Evolutionary conservation across 2,329 filamentous ascomycete genomes (phyloP).

Genomic region (Fusarium brachygibbosum): DNA sequence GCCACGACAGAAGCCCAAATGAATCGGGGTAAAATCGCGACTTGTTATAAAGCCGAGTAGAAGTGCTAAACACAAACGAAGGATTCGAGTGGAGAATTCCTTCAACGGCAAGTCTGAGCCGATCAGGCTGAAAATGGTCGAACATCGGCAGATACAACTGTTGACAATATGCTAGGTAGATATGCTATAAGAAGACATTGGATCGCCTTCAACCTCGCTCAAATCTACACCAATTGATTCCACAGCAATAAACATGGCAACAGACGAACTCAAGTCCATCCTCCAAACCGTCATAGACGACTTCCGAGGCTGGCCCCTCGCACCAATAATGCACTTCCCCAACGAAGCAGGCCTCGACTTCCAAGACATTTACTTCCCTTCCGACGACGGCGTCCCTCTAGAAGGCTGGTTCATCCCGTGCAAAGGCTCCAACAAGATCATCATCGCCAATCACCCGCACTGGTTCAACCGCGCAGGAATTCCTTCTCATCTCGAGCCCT

Average conservation of each 20-base stretch:
- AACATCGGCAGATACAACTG: background rate
- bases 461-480: slow-evolving; percentile 37
- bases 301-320: slow-evolving; percentile 31
- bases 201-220: rapidly evolving
- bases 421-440: slow-evolving; percentile 28
- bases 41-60: background rate
- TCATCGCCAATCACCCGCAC: slow-evolving; percentile 38
- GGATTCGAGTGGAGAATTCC: background rate
- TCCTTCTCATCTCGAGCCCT: slow-evolving; percentile 27
- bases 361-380: slow-evolving; percentile 32
- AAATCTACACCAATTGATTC: background rate
- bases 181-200: background rate
- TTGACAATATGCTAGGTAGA: background rate
- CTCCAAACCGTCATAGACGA: slow-evolving; percentile 28
- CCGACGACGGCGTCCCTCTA: slow-evolving; percentile 24
- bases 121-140: background rate
- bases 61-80: background rate
- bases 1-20: background rate
- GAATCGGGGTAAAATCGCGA: background rate
- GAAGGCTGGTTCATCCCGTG: slow-evolving; percentile 38
- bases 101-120: background rate
- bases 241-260: slow-evolving; percentile 5
- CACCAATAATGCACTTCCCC: slow-evolving; percentile 32
- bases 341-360: slow-evolving; percentile 24
- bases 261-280: slow-evolving; percentile 7